Percentiles rank a stretch among this genome's conserved stretches.
Evolutionary conservation across 1,284 basidiomycete genomes (phyloP).

Genomic region (Leccinum angustisporum): DNA sequence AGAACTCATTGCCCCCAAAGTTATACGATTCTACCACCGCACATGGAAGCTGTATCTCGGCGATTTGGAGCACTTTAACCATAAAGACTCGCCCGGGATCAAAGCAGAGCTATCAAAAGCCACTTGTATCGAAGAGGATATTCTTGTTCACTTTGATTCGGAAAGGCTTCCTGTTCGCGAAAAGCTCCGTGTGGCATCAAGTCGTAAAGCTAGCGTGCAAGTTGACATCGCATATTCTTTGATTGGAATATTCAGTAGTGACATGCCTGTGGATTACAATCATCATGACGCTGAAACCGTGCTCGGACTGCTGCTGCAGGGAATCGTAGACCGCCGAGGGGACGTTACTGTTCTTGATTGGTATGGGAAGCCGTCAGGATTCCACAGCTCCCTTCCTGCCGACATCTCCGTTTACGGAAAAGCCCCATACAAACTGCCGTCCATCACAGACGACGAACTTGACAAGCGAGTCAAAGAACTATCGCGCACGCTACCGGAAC

Average conservation of each 20-base stretch:
- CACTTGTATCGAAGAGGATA: background rate
- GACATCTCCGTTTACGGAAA: slow-evolving; percentile 11
- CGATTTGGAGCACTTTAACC: slow-evolving; percentile 1
- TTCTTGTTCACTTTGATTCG: slow-evolving; percentile 8
- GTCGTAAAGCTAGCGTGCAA: slow-evolving; percentile 7
- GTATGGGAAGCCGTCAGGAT: slow-evolving; percentile 15
- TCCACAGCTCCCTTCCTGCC: slow-evolving; percentile 16
- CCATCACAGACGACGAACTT: background rate
- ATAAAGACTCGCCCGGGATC: slow-evolving; percentile 15
- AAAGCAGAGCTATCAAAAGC: slow-evolving; percentile 3
- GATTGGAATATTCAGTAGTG: slow-evolving; percentile 16
- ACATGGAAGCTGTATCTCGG: slow-evolving; percentile 7
- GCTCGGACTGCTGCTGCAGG: slow-evolving; percentile 17
- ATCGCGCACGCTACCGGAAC: background rate
- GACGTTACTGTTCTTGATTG: slow-evolving; percentile 15
- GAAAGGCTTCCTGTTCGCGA: slow-evolving; percentile 1
- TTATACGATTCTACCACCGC: too few relatives aligned
- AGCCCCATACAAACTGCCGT: background rate
- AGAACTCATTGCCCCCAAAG: too few relatives aligned
- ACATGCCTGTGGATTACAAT: slow-evolving; percentile 3
- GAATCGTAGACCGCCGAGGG: slow-evolving; percentile 1
- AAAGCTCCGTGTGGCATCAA: slow-evolving; percentile 15
- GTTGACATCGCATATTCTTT: slow-evolving; percentile 18
- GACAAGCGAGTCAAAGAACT: background rate
- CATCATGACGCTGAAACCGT: slow-evolving; percentile 11